Base-by-base conservation (phyloP, 148 eudicot species). In the Oxyria digyna region DNA sequence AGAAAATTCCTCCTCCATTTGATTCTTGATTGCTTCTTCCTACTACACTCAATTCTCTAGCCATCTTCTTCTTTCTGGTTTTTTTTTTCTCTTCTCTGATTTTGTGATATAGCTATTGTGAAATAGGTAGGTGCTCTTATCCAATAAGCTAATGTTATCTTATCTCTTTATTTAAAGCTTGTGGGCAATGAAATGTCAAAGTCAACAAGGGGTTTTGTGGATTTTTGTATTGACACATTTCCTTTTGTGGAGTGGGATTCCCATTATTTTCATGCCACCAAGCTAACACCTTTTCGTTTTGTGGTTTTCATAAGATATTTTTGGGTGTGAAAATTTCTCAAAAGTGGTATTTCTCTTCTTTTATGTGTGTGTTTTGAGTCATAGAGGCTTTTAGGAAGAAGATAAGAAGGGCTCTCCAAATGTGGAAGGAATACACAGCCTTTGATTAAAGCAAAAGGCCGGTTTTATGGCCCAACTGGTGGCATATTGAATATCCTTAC, bases 11-110 rank as follows among this genome's bases (percentile, higher is more conserved):
- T 17, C 71, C 73, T 12, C 70, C 72, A 35, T 52, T 71, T 65
- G 45, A 32, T 32, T 6, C 77, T 72, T 72, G 75, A 6, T 15
- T 57, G 9, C 62, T 26, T 15, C 78, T 69, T 55, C 24, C 77
- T 40, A 37, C 50, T 24, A 5, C 31, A 14, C 41, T 48, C 73
- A 70, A 50, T 67, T 65, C 62, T 64, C 78, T 68, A 21, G 31
- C 75, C 75, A 42, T 68, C 48, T n/a, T 35, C 38, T 35, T 35
- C 6, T 38, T 10, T 38, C 41, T 38, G 41, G 41, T 38, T 38
- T 48, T 20, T 38, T 38, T 48, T 20, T 4, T 42, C 24, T 46
- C n/a, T 7, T 45, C 48, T 45, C 6, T 46, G 49, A 13, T 43
- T 13, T 43, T 43, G 5, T 15, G 15, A 43, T 43, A 43, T 33